Evolutionary conservation across 345 rosid genomes (phyloP).

Genomic region (Theobroma cacao): DNA sequence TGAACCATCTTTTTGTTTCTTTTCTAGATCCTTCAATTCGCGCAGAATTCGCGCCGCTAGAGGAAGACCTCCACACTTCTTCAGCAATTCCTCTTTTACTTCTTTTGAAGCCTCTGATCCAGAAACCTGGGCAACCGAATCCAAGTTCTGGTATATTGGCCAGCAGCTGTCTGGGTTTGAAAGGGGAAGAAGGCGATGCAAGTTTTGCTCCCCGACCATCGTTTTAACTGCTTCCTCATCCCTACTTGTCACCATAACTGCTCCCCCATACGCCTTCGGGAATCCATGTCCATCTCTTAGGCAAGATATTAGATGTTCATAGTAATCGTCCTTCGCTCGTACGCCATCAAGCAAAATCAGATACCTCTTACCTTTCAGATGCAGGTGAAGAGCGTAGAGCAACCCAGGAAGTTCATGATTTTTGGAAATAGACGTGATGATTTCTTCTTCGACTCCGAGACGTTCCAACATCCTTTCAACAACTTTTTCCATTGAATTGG

Average conservation of each 20-base stretch:
- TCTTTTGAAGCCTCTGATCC: constrained; percentile 1
- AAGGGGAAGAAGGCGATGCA: constrained; percentile 33
- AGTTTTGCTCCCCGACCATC: constrained; percentile 44
- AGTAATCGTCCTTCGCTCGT: constrained; percentile 26
- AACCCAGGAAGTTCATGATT: constrained; percentile 22
- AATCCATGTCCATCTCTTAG: constrained; percentile 27
- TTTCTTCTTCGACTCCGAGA: constrained; percentile 45
- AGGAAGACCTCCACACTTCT: constrained; percentile 49
- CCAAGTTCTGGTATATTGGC: constrained; percentile 31
- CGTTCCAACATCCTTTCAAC: constrained; percentile 26
- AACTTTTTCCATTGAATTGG: constrained; percentile 10
- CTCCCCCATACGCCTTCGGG: constrained; percentile 55
- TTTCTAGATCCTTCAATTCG: constrained; percentile 14
- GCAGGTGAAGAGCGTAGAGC: constrained; percentile 32
- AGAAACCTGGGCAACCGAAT: background rate
- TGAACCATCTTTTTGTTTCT: background rate
- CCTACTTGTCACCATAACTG: constrained; percentile 46
- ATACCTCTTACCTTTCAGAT: constrained; percentile 45
- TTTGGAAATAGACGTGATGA: background rate
- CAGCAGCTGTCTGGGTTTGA: constrained; percentile 26
- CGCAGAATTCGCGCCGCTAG: constrained; percentile 35
- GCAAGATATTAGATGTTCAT: constrained; percentile 17
- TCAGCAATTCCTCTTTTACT: constrained; percentile 27
- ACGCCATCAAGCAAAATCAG: constrained; percentile 50
- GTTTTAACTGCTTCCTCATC: constrained; percentile 25